Conservation (phyloP, 1,284 basidiomycete genomes). For the Cystobasidium sp. region DNA sequence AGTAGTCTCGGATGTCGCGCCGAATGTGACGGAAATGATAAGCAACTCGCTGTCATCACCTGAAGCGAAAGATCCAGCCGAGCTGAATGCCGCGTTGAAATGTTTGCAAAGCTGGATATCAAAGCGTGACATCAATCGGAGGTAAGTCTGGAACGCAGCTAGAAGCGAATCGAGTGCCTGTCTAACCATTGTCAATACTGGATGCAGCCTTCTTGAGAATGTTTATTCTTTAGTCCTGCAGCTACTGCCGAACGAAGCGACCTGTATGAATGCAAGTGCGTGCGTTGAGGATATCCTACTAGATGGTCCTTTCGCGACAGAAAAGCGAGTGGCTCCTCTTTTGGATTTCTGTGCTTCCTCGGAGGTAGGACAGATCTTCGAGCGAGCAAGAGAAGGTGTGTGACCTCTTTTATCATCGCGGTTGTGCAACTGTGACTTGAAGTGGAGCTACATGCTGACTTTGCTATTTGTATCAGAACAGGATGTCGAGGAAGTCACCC, state of each 20-base stretch:
- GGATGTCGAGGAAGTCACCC: slow-evolving; percentile 37
- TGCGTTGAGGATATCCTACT: slow-evolving; percentile 51
- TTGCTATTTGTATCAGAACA: not conserved
- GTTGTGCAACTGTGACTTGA: too few relatives aligned
- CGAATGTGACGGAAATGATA: slow-evolving; percentile 44
- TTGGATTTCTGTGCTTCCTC: slow-evolving; percentile 48
- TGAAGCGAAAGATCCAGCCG: slow-evolving; percentile 46
- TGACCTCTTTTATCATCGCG: not conserved
- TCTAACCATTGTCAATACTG: slow-evolving; percentile 27
- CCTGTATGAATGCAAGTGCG: slow-evolving; percentile 44
- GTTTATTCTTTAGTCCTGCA: slow-evolving; percentile 51
- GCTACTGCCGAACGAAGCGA: slow-evolving; percentile 43
- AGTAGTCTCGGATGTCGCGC: slow-evolving; percentile 44
- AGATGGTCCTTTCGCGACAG: slow-evolving; percentile 46
- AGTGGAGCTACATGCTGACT: not conserved
- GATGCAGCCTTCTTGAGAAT: slow-evolving; percentile 48
- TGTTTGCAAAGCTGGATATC: slow-evolving; percentile 26
- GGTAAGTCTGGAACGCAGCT: slow-evolving; percentile 14
- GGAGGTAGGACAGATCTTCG: slow-evolving; percentile 18
- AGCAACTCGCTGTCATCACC: slow-evolving; percentile 46
- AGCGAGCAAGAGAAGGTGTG: slow-evolving; percentile 30
- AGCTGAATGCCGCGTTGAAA: slow-evolving; percentile 46
- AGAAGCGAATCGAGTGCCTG: not conserved
- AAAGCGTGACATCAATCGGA: slow-evolving; percentile 35
- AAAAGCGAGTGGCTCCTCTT: slow-evolving; percentile 40